A percentile compares a stretch with the other conserved stretches of the same genome.
phyloP scores from a whole-genome alignment of 495 filamentous ascomycete genomes.

The Lophiotrema nucula region DNA sequence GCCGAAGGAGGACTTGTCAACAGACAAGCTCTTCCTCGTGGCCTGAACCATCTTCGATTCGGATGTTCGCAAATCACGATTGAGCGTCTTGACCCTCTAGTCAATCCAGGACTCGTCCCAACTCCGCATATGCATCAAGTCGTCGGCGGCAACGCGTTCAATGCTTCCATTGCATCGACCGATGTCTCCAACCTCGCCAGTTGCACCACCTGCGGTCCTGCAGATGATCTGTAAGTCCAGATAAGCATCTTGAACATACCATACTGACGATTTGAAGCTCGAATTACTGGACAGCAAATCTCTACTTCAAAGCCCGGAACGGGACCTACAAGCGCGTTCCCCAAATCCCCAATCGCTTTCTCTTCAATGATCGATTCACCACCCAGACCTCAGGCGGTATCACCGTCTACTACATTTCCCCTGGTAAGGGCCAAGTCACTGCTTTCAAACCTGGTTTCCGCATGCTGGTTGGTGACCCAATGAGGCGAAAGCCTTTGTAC shows the following conservation, averaged over 20 bases:
- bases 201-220: slow-evolving; percentile 31
- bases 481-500: slow-evolving; percentile 1
- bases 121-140: slow-evolving; percentile 30
- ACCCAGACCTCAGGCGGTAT: slow-evolving; percentile 21
- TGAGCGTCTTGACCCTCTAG: slow-evolving; percentile 29
- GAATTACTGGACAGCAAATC: slow-evolving; percentile 33
- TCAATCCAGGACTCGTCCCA: slow-evolving; percentile 25
- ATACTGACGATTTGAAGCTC: no score
- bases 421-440: slow-evolving; percentile 17
- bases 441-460: slow-evolving; percentile 35
- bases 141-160: slow-evolving; percentile 29
- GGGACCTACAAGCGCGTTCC: slow-evolving; percentile 30
- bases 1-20: no score
- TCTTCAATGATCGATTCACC: slow-evolving; percentile 26
- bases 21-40: no score
- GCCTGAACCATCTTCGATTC: slow-evolving; percentile 7
- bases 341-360: slow-evolving; percentile 19
- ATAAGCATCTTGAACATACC: no score
- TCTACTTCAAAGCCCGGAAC: slow-evolving; percentile 31
- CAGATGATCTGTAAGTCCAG: no score
- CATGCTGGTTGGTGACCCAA: slow-evolving; percentile 31
- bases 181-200: slow-evolving; percentile 14
- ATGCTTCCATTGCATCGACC: slow-evolving; percentile 13
- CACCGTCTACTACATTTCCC: slow-evolving; percentile 26
- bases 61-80: slow-evolving; percentile 29